These are phyloP conservation scores for Blastosporella zonata DNA, from an alignment of 1,284 basidiomycete genomes.

Conservation along the genomic window DNA sequence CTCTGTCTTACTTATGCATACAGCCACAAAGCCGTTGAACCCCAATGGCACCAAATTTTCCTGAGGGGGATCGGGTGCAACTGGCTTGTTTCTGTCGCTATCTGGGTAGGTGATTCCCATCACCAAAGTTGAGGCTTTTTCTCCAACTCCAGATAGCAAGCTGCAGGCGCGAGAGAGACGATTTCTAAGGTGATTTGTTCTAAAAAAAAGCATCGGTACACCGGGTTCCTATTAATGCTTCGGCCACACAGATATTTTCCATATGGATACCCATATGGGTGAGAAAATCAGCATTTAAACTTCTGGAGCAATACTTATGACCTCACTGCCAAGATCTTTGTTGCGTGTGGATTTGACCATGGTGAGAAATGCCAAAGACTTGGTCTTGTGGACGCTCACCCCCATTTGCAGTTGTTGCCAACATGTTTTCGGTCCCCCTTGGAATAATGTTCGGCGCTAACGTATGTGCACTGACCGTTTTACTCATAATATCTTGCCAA, in stretches of 20 bases:
- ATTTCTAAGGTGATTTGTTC: constrained; percentile 55
- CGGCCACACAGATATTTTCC: constrained; percentile 47
- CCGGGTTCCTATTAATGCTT: constrained; percentile 23
- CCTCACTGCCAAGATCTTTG: constrained; percentile 54
- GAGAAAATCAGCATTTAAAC: constrained; percentile 17
- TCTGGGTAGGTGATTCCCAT: constrained; percentile 54
- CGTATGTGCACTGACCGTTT: constrained; percentile 34
- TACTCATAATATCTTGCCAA: not conserved
- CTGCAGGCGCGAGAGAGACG: constrained; percentile 67
- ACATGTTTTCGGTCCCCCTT: constrained; percentile 73
- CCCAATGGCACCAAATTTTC: constrained; percentile 73
- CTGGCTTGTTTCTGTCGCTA: constrained; percentile 74
- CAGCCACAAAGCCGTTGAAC: constrained; percentile 62
- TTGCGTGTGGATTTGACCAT: constrained; percentile 71
- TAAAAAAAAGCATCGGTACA: not conserved
- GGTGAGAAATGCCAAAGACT: constrained; percentile 36
- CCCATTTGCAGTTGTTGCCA: constrained; percentile 43
- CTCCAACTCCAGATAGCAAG: constrained; percentile 49
- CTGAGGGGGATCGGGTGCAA: constrained; percentile 77
- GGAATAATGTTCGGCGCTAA: constrained; percentile 71
- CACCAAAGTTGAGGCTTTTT: not conserved
- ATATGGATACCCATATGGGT: constrained; percentile 79
- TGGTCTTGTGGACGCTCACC: not conserved
- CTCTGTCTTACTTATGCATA: not conserved
- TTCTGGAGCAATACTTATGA: not conserved